phyloP scores from a whole-genome alignment of 176 grass and related monocot species.

The Oryza longistaminata region DNA sequence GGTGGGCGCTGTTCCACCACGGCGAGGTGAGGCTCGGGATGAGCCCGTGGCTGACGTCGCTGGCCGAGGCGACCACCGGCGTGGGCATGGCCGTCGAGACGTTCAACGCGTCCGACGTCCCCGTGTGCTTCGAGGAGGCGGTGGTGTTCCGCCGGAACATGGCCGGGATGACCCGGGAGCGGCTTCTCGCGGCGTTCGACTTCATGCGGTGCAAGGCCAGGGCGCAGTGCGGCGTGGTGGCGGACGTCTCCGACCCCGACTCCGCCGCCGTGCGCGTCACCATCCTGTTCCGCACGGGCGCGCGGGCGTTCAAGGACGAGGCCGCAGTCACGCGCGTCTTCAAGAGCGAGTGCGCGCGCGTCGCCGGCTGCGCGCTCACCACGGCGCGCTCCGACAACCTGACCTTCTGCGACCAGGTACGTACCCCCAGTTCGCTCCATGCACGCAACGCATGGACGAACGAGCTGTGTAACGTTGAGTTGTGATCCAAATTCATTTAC shows the following conservation, averaged over 20 bases:
- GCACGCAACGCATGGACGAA: not conserved
- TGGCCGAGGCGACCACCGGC: constrained; percentile 12
- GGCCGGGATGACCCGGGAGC: constrained; percentile 21
- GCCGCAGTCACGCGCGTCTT: constrained; percentile 47
- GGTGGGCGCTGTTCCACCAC: constrained; percentile 66
- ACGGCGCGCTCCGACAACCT: constrained; percentile 45
- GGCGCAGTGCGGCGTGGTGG: constrained; percentile 37
- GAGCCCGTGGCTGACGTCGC: constrained; percentile 44
- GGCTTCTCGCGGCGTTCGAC: constrained; percentile 41
- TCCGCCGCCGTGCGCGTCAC: constrained; percentile 37
- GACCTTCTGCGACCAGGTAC: constrained; percentile 65
- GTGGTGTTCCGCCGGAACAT: constrained; percentile 63
- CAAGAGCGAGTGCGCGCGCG: constrained; percentile 43
- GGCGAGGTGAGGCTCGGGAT: constrained; percentile 47
- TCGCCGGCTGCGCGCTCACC: constrained; percentile 43
- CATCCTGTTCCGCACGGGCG: constrained; percentile 49
- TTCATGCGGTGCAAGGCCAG: constrained; percentile 62
- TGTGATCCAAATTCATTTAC: too few species aligned
- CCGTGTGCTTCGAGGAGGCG: constrained; percentile 70
- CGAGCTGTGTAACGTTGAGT: too few species aligned
- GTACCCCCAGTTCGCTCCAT: too few species aligned
- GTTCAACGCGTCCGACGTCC: not conserved
- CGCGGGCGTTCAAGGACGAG: constrained; percentile 70
- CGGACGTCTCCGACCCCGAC: not conserved
- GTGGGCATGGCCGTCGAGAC: constrained; percentile 33